These are phyloP conservation scores for Paraleonurus japonicus DNA, from an alignment of 257 asterid genomes.

Conservation along the genomic window DNA sequence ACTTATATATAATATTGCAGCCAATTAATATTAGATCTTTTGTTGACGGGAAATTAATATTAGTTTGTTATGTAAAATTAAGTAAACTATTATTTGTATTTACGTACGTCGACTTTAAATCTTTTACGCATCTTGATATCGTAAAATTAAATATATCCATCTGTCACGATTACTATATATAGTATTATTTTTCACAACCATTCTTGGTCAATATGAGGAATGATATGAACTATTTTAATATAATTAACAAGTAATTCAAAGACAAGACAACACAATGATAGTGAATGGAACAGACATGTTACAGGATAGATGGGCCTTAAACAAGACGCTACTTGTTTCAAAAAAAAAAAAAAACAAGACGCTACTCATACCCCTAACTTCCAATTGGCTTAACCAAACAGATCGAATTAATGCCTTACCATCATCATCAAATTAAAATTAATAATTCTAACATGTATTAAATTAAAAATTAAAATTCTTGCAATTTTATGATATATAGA, in stretches of 20 bases:
- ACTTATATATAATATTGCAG: too few species aligned
- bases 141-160: slow-evolving; percentile 9
- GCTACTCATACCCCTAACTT: slow-evolving; percentile 22
- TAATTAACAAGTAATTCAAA: background rate
- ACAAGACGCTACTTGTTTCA: slow-evolving; percentile 30
- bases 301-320: slow-evolving; percentile 28
- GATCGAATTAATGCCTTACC: slow-evolving; percentile 14
- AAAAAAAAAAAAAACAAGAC: too few species aligned
- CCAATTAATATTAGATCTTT: too few species aligned
- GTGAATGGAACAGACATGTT: slow-evolving; percentile 22
- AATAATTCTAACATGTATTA: background rate
- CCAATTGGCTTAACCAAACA: slow-evolving; percentile 20
- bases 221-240: background rate
- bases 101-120: background rate
- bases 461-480: background rate
- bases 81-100: background rate
- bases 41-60: too few species aligned
- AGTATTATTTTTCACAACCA: slow-evolving; percentile 2
- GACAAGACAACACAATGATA: slow-evolving; percentile 29
- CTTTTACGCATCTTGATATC: background rate
- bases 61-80: too few species aligned
- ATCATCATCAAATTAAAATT: slow-evolving; percentile 28
- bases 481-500: background rate
- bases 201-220: background rate
- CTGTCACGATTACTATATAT: slow-evolving; percentile 5